Conservation (phyloP, 2,329 filamentous ascomycete genomes). For the Fusarium odoratissimum region DNA sequence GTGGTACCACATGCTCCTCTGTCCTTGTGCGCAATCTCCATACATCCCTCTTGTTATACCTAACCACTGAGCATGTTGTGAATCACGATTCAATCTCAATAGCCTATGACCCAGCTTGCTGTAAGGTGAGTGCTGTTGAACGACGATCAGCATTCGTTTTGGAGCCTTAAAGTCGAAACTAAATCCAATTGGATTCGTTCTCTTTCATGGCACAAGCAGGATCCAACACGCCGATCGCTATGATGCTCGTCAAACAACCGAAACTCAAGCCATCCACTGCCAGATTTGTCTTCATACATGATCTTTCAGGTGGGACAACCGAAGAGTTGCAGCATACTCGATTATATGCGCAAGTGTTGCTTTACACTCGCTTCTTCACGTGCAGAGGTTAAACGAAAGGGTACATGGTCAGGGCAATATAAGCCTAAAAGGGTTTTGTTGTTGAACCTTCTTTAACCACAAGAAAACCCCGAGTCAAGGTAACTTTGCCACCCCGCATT, state of each 20-base stretch:
- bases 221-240: not conserved
- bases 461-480: conserved; percentile 29
- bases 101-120: conserved; percentile 11
- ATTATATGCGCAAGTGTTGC: conserved; percentile 2
- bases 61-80: conserved; percentile 16
- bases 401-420: conserved; percentile 38
- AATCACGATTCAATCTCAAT: conserved; percentile 10
- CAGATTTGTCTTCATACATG: conserved; percentile 10
- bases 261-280: conserved; percentile 2
- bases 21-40: conserved; percentile 24
- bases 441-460: conserved; percentile 9
- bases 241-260: not conserved
- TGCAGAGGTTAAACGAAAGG: conserved; percentile 8
- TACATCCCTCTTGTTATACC: conserved; percentile 12
- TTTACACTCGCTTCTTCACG: conserved; percentile 17
- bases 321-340: not conserved
- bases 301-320: conserved; percentile 20
- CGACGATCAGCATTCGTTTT: not conserved
- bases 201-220: conserved; percentile 12
- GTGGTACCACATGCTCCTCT: conserved; percentile 29
- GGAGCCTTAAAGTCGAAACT: not conserved
- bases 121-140: conserved; percentile 9
- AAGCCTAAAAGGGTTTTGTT: conserved; percentile 43
- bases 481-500: not conserved
- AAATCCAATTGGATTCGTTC: conserved; percentile 1